Conservation (phyloP, 2,329 filamentous ascomycete genomes). For the Cladophialophora immunda region DNA sequence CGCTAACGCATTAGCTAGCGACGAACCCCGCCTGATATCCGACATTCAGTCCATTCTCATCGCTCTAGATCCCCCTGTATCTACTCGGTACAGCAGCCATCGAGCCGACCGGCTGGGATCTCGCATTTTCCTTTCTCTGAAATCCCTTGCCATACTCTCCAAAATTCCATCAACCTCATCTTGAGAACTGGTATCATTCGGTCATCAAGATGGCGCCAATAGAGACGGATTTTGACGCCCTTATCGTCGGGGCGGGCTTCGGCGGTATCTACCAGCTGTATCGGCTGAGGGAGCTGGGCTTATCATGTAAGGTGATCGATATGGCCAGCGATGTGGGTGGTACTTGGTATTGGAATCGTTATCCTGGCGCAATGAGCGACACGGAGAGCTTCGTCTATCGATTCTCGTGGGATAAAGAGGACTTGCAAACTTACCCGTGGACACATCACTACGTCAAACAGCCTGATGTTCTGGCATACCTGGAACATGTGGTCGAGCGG, state of each 20-base stretch:
- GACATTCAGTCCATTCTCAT: not conserved
- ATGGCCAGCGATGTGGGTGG: conserved; percentile 56
- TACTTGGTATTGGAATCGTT: conserved; percentile 51
- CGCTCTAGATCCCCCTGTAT: not conserved
- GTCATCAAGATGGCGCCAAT: conserved; percentile 3
- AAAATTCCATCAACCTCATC: not conserved
- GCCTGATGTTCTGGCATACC: conserved; percentile 56
- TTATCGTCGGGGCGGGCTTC: conserved; percentile 45
- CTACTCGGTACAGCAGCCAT: not conserved
- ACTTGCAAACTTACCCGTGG: conserved; percentile 33
- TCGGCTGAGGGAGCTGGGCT: conserved; percentile 59
- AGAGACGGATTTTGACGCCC: conserved; percentile 38
- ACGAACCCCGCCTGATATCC: not conserved
- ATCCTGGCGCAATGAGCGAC: conserved; percentile 49
- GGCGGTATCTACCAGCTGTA: conserved; percentile 63
- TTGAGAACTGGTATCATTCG: not conserved
- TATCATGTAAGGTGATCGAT: conserved; percentile 61
- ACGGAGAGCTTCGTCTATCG: conserved; percentile 41
- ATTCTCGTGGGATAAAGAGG: conserved; percentile 51
- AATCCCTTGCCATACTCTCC: not conserved
- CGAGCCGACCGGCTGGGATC: not conserved
- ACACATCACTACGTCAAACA: conserved; percentile 36
- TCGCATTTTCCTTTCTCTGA: not conserved
- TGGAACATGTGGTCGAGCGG: conserved; percentile 57
- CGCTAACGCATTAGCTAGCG: not conserved